These are phyloP conservation scores for Penicillium brasilianum DNA, from an alignment of 2,329 filamentous ascomycete genomes.

Conservation along the genomic window DNA sequence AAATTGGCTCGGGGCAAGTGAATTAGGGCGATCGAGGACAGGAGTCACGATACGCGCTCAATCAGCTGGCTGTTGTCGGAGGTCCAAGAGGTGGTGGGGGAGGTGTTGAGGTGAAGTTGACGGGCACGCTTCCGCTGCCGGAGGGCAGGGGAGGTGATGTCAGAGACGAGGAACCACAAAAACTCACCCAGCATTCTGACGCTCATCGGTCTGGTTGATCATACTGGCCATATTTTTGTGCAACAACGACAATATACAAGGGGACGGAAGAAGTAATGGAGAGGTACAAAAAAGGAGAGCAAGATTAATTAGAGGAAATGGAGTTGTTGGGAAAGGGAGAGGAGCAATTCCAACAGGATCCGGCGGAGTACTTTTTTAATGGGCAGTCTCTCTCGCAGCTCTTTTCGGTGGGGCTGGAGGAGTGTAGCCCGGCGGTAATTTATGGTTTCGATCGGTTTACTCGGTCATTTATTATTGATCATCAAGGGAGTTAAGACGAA, in stretches of 20 bases:
- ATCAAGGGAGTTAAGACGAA: too few species aligned
- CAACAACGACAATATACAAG: constrained; percentile 18
- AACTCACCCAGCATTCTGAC: constrained; percentile 59
- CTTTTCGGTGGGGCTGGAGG: constrained; percentile 27
- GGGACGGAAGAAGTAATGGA: constrained; percentile 15
- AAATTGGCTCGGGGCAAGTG: not conserved
- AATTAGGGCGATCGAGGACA: not conserved
- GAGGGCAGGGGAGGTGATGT: constrained; percentile 44
- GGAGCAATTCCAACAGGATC: constrained; percentile 34
- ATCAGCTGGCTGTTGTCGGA: constrained; percentile 7
- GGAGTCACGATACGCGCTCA: not conserved
- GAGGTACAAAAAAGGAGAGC: constrained; percentile 20
- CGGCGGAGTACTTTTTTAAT: constrained; percentile 43
- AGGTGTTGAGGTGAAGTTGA: constrained; percentile 17
- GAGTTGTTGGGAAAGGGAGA: constrained; percentile 32
- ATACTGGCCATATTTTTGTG: constrained; percentile 55
- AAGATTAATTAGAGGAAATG: constrained; percentile 17
- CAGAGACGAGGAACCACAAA: constrained; percentile 35
- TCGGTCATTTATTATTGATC: constrained; percentile 4
- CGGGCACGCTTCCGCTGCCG: constrained; percentile 26
- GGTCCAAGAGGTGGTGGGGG: constrained; percentile 13
- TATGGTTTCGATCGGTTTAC: constrained; percentile 6
- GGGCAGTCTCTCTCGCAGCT: constrained; percentile 27
- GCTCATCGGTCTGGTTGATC: constrained; percentile 56
- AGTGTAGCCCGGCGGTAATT: constrained; percentile 11